A percentile compares a stretch with the other conserved stretches of the same genome.
Conservation (phyloP, 306 rosid species). For the Chamaecrista fasciculata region DNA sequence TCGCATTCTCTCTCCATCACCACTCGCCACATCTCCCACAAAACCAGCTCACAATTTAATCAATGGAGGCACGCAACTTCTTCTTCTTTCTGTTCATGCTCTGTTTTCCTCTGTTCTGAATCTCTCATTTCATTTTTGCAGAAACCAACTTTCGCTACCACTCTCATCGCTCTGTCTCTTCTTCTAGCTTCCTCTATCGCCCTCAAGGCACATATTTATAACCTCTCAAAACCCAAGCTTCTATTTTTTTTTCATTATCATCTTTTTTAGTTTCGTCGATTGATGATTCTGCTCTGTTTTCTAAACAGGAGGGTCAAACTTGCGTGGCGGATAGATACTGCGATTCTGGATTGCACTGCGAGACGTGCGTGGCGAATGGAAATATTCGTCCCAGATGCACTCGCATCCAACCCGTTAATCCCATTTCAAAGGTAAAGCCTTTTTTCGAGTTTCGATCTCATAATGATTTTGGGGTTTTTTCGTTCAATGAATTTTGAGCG, state of each 20-base stretch:
- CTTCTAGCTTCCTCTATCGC: slow-evolving; percentile 53
- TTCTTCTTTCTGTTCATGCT: slow-evolving; percentile 7
- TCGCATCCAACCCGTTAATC: slow-evolving; percentile 65
- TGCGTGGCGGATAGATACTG: slow-evolving; percentile 59
- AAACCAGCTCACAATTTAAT: slow-evolving; percentile 3
- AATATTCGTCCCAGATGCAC: slow-evolving; percentile 77
- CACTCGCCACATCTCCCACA: not conserved
- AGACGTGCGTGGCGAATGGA: slow-evolving; percentile 72
- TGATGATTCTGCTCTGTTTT: not conserved
- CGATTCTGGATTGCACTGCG: slow-evolving; percentile 74
- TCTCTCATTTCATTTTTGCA: slow-evolving; percentile 35
- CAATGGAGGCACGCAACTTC: slow-evolving; percentile 39
- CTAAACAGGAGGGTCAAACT: slow-evolving; percentile 57
- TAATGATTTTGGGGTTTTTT: no score
- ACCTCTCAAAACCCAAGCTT: not conserved
- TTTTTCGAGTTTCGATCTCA: no score
- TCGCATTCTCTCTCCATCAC: slow-evolving; percentile 20
- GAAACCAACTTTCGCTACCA: slow-evolving; percentile 32
- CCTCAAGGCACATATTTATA: slow-evolving; percentile 45
- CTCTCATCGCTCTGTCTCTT: slow-evolving; percentile 37
- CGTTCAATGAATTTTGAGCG: no score
- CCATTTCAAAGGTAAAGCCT: slow-evolving; percentile 50
- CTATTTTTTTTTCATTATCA: no score
- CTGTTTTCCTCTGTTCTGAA: slow-evolving; percentile 27
- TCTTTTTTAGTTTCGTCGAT: not conserved